Base-by-base conservation (phyloP, 1,284 basidiomycete species). In the Vanrija pseudolonga region DNA sequence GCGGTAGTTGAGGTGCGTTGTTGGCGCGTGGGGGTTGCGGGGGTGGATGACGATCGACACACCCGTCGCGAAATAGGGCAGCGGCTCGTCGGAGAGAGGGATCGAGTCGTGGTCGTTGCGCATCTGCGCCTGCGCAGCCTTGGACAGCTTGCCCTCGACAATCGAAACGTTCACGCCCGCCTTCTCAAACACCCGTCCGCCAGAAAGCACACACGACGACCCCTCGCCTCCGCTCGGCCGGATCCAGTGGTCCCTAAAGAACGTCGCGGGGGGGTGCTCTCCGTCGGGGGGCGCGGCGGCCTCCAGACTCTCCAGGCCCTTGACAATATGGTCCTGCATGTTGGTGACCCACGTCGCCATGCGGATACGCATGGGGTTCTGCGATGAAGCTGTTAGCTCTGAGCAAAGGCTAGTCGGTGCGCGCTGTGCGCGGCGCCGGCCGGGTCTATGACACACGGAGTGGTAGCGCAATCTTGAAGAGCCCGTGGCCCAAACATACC, bases 1-100 rank as follows among this genome's bases (percentile, higher is more conserved):
- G 51, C 96, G 88, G 71, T 95, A 98, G 77, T 99, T 99, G 62
- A 90, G 85, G 76, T 99, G 95, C 7, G 90, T 86, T n/a, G 93
- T 96, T 2, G 90, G 90, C 15, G 87, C 85, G 65, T 89, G 84
- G 0, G 96, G 96, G 77, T 94, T 96, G 57, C 85, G 83, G 0
- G 95, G 94, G 76, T 98, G 96, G 23, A 98, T 83, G 63, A 98
- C 92, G 63, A 97, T 83, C 58, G 86, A 89, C 64, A 98, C 80
- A 0, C 95, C 95, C 0, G 89, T 89, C 6, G 90, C 95, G 71
- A 93, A 96, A 81, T 95, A 98, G 0, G 94, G 95, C 19, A 97
- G 79, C 81, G 77, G 62, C 64, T 76, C 65, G 73, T 84, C 81
- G 60, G 87, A 83, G 58, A 90, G 82, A 20, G 68, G 66, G 47